Percentiles rank a stretch among this genome's conserved stretches.
These are phyloP conservation scores for Phialocephala sp. DNA, from an alignment of 2,329 filamentous ascomycete species.

Conservation along the genomic window DNA sequence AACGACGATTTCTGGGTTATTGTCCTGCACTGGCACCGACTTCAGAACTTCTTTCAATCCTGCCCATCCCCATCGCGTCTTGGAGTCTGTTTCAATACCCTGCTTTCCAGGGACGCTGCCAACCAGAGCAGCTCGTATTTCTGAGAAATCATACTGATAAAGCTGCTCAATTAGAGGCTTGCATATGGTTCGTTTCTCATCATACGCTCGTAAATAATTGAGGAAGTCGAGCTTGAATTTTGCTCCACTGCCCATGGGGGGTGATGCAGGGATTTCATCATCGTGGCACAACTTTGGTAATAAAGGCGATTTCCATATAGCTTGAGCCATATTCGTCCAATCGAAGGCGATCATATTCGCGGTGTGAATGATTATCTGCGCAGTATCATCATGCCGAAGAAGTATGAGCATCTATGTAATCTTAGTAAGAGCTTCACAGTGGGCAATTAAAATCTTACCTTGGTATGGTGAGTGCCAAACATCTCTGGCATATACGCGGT, in stretches of 20 bases:
- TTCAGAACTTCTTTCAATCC: slow-evolving; percentile 66
- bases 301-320: slow-evolving; percentile 76
- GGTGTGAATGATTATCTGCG: slow-evolving; percentile 84
- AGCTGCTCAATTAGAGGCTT: slow-evolving; percentile 63
- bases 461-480: slow-evolving; percentile 80
- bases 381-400: slow-evolving; percentile 75
- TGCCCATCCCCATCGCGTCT: slow-evolving; percentile 79
- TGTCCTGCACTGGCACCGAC: slow-evolving; percentile 53
- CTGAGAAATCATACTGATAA: slow-evolving; percentile 68
- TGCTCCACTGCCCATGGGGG: slow-evolving; percentile 60
- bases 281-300: slow-evolving; percentile 54
- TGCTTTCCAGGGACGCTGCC: slow-evolving; percentile 78
- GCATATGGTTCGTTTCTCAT: slow-evolving; percentile 59
- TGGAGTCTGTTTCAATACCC: slow-evolving; percentile 50
- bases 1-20: slow-evolving; percentile 55
- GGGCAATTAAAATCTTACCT: slow-evolving; percentile 26
- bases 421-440: slow-evolving; percentile 11
- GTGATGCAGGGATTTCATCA: slow-evolving; percentile 25
- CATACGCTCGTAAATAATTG: slow-evolving; percentile 74
- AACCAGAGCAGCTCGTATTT: slow-evolving; percentile 73
- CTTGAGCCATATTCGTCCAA: slow-evolving; percentile 89
- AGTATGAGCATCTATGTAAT: slow-evolving; percentile 81
- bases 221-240: slow-evolving; percentile 80
- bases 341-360: slow-evolving; percentile 90
- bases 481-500: slow-evolving; percentile 80